phyloP scores from a whole-genome alignment of 352 stramenopile species.

The Phytophthora cactorum region DNA sequence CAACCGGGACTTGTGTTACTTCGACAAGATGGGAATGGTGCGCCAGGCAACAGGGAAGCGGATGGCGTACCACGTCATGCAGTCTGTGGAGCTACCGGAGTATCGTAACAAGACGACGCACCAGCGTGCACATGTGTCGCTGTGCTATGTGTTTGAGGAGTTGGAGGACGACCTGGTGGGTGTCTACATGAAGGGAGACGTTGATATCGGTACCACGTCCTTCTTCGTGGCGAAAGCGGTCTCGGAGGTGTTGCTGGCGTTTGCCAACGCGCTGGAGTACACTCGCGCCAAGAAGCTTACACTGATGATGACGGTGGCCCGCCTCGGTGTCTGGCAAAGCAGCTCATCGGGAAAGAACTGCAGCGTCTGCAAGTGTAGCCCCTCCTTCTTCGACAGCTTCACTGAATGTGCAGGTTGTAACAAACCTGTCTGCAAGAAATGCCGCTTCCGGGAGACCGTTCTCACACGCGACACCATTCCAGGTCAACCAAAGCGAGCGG shows the following conservation, averaged over 20 bases:
- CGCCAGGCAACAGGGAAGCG: slow-evolving; percentile 29
- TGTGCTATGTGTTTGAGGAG: slow-evolving; percentile 41
- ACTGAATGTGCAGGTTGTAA: slow-evolving; percentile 20
- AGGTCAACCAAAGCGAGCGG: slow-evolving; percentile 15
- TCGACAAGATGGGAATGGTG: slow-evolving; percentile 41
- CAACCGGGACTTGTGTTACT: slow-evolving; percentile 45
- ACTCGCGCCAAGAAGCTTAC: slow-evolving; percentile 30
- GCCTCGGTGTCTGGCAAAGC: background rate
- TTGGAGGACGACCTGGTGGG: slow-evolving; percentile 26
- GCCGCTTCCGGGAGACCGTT: slow-evolving; percentile 22
- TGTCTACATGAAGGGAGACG: slow-evolving; percentile 24
- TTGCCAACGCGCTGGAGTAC: slow-evolving; percentile 20
- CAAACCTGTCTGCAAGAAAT: slow-evolving; percentile 30
- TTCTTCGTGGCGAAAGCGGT: slow-evolving; percentile 14
- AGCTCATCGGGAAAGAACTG: slow-evolving; percentile 19
- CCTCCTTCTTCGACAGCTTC: slow-evolving; percentile 28
- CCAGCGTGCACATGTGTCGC: slow-evolving; percentile 16
- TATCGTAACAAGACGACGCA: slow-evolving; percentile 15
- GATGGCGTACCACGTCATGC: slow-evolving; percentile 42
- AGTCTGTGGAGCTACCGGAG: slow-evolving; percentile 32
- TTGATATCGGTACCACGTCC: slow-evolving; percentile 7
- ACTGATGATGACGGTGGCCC: slow-evolving; percentile 8
- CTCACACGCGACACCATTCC: slow-evolving; percentile 6
- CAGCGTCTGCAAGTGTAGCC: slow-evolving; percentile 20
- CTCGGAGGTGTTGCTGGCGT: slow-evolving; percentile 17